These are phyloP conservation scores for Yamadazyma diospyri DNA, from an alignment of 1,139 yeast species.

Conservation along the genomic window DNA sequence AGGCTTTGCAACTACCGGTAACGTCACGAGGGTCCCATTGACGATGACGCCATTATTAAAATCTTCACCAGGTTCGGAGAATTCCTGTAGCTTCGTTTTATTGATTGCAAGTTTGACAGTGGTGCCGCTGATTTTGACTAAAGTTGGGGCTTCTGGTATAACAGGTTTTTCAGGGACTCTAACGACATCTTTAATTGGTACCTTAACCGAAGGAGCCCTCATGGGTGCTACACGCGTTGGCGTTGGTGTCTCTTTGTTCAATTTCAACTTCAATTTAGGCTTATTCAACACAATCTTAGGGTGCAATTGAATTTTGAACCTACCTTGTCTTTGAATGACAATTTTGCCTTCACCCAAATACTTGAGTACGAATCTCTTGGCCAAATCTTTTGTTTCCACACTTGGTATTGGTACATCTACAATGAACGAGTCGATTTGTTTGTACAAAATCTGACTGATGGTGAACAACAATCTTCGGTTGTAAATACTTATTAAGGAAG, in stretches of 20 bases:
- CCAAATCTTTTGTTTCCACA: conserved; percentile 45
- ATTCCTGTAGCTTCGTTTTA: background rate
- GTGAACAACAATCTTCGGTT: conserved; percentile 65
- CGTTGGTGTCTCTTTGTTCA: conserved; percentile 14
- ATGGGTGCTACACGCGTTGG: conserved; percentile 7
- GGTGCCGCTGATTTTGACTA: conserved; percentile 1
- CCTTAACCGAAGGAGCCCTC: conserved; percentile 6
- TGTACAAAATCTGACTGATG: conserved; percentile 61
- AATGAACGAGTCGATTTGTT: conserved; percentile 56
- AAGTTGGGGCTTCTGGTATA: background rate
- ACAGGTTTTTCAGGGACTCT: background rate
- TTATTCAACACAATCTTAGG: conserved; percentile 16
- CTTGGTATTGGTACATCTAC: conserved; percentile 65
- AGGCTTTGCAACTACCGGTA: conserved; percentile 2
- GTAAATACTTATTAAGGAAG: conserved; percentile 54
- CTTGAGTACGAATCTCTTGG: conserved; percentile 59
- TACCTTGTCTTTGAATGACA: conserved; percentile 40
- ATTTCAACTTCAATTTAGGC: conserved; percentile 14
- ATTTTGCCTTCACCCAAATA: conserved; percentile 46
- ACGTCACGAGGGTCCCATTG: conserved; percentile 11
- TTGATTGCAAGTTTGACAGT: conserved; percentile 1
- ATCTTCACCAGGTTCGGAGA: no score
- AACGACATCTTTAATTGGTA: conserved; percentile 4
- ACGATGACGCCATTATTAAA: conserved; percentile 15
- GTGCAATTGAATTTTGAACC: conserved; percentile 42